Conservation (phyloP, 345 rosid genomes). For the Rhodamnia rubescens region DNA sequence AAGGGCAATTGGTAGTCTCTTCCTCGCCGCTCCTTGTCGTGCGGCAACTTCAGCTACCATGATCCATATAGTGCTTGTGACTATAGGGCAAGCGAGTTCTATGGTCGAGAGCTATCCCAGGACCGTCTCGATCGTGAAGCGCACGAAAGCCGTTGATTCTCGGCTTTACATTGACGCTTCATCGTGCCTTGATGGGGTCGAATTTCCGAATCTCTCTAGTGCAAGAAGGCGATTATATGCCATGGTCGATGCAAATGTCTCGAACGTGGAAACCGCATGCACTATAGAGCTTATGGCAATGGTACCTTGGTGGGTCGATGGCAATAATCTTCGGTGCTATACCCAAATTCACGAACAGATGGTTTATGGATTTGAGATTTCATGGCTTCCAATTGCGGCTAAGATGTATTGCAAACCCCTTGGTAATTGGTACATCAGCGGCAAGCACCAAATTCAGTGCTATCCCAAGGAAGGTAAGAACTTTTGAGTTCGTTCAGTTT, state of each 20-base stretch:
- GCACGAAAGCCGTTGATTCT: background rate
- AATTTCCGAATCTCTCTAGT: background rate
- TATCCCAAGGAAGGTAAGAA: background rate
- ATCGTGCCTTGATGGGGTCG: fast-evolving
- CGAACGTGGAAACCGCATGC: background rate
- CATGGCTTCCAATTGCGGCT: background rate
- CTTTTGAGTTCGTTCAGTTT: background rate
- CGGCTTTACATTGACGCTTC: background rate
- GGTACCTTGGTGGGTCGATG: background rate
- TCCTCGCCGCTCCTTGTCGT: background rate
- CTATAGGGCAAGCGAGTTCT: too few species aligned
- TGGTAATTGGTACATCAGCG: background rate
- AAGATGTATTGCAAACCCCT: background rate
- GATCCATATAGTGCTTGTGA: background rate
- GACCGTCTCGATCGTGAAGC: fast-evolving
- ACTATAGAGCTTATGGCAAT: background rate
- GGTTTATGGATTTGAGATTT: background rate
- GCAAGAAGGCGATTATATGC: background rate
- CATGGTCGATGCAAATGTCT: background rate
- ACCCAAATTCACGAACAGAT: fast-evolving
- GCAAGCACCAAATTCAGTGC: background rate
- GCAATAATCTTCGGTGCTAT: background rate
- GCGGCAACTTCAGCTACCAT: background rate
- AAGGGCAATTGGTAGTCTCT: background rate
- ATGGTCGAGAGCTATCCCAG: background rate